These are phyloP conservation scores for Cladosporium sp. DNA, from an alignment of 2,329 filamentous ascomycete species.

Conservation along the genomic window DNA sequence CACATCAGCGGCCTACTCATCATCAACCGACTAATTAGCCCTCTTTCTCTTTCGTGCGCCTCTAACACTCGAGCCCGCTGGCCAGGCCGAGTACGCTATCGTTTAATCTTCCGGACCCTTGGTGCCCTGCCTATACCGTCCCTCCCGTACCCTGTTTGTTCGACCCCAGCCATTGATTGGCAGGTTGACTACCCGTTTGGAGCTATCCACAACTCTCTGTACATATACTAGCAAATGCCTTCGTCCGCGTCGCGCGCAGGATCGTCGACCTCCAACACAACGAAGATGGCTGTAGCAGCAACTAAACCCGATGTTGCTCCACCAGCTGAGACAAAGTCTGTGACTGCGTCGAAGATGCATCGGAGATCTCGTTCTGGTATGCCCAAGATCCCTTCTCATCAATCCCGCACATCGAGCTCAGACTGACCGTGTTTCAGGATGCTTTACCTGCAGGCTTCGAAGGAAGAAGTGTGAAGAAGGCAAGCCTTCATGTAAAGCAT, in stretches of 20 bases:
- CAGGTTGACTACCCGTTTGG: constrained; percentile 25
- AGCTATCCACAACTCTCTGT: constrained; percentile 35
- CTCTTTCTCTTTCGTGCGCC: constrained; percentile 37
- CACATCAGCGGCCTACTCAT: constrained; percentile 38
- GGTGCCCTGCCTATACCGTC: constrained; percentile 31
- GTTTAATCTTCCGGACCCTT: constrained; percentile 38
- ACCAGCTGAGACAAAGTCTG: constrained; percentile 53
- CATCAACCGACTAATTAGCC: constrained; percentile 50
- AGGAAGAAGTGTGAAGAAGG: constrained; percentile 71
- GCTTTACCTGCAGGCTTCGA: constrained; percentile 67
- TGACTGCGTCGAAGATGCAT: constrained; percentile 78
- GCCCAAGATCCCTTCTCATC: constrained; percentile 38
- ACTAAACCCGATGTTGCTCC: constrained; percentile 41
- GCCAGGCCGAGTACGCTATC: constrained; percentile 50
- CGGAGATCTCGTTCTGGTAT: constrained; percentile 90
- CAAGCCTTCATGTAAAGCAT: constrained; percentile 64
- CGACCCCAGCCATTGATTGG: constrained; percentile 32
- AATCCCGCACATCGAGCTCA: constrained; percentile 19
- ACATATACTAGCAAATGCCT: constrained; percentile 49
- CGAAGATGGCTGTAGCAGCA: constrained; percentile 50
- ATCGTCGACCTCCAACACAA: constrained; percentile 41
- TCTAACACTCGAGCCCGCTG: constrained; percentile 45
- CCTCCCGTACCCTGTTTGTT: constrained; percentile 31
- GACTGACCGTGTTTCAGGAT: constrained; percentile 52
- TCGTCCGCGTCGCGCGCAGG: constrained; percentile 43